A percentile compares a stretch with the other conserved stretches of the same genome.
phyloP scores from a whole-genome alignment of 495 filamentous ascomycete species.

The Xylaria bambusicola region DNA sequence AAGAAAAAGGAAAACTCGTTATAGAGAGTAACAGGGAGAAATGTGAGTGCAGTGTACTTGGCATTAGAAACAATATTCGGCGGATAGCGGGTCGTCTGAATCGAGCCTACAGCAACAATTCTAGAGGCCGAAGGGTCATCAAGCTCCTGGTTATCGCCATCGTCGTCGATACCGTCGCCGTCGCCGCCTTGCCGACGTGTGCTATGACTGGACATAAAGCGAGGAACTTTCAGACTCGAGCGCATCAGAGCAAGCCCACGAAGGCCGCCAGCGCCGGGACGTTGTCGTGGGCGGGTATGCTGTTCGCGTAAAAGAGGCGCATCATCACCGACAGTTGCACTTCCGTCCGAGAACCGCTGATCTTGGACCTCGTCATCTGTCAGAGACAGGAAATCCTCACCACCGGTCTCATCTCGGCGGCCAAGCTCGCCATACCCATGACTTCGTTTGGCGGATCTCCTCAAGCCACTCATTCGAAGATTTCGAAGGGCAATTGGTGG shows the following conservation, averaged over 20 bases:
- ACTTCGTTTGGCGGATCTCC: slow-evolving; percentile 50
- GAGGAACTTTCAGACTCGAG: slow-evolving; percentile 50
- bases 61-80: slow-evolving; percentile 92
- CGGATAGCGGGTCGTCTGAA: slow-evolving; percentile 62
- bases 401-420: slow-evolving; percentile 50
- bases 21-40: slow-evolving; percentile 90
- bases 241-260: slow-evolving; percentile 38
- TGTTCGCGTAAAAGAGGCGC: slow-evolving; percentile 60
- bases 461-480: slow-evolving; percentile 62
- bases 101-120: slow-evolving; percentile 50
- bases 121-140: slow-evolving; percentile 57
- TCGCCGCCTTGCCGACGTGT: slow-evolving; percentile 37
- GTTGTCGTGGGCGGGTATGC: slow-evolving; percentile 29
- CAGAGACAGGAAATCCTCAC: slow-evolving; percentile 58
- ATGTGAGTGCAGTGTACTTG: slow-evolving; percentile 96
- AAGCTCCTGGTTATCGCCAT: slow-evolving; percentile 44
- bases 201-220: slow-evolving; percentile 48
- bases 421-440: slow-evolving; percentile 62
- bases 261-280: slow-evolving; percentile 39
- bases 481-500: slow-evolving; percentile 70
- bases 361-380: slow-evolving; percentile 53
- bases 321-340: slow-evolving; percentile 60
- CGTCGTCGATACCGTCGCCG: slow-evolving; percentile 8
- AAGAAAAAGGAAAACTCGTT: slow-evolving; percentile 99
- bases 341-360: slow-evolving; percentile 55